A percentile compares a stretch with the other conserved stretches of the same genome.
phyloP scores from a whole-genome alignment of 169 alveolate genomes.

The Besnoitia besnoiti region DNA sequence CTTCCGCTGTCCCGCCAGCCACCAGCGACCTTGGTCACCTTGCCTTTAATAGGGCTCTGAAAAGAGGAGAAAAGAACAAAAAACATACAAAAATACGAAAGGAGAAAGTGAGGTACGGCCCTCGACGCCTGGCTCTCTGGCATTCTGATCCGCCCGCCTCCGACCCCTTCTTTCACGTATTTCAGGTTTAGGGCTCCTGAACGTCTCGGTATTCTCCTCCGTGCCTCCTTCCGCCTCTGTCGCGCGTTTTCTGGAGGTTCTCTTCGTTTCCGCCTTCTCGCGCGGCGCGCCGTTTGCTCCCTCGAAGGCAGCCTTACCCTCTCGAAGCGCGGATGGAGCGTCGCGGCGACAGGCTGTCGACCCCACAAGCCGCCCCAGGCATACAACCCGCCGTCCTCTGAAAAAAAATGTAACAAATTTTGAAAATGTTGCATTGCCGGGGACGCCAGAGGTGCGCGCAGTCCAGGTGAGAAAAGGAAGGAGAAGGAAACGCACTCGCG shows the following conservation, averaged over 20 bases:
- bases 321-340: not conserved
- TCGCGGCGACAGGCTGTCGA: not conserved
- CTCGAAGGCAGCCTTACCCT: not conserved
- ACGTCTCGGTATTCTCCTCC: too few relatives aligned
- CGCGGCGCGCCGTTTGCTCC: not conserved
- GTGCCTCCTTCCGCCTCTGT: not conserved
- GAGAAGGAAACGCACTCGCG: too few relatives aligned
- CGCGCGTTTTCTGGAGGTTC: not conserved
- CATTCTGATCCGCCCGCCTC: too few relatives aligned
- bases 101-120: too few relatives aligned
- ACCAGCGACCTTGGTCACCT: not conserved
- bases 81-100: too few relatives aligned
- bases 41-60: not conserved
- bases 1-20: not conserved
- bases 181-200: not conserved
- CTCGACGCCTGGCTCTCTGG: too few relatives aligned
- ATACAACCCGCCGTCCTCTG: not conserved
- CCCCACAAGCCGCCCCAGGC: conserved; percentile 24
- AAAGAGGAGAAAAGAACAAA: too few relatives aligned
- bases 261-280: not conserved
- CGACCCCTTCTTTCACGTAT: not conserved
- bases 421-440: too few relatives aligned
- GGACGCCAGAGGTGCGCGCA: not conserved
- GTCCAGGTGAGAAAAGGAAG: not conserved
- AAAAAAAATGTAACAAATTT: too few relatives aligned